Evolutionary conservation across 116 monocot genomes (phyloP), one percentile per base, ranked within the genome.

Genomic region (Dioscorea cayenensis): DNA sequence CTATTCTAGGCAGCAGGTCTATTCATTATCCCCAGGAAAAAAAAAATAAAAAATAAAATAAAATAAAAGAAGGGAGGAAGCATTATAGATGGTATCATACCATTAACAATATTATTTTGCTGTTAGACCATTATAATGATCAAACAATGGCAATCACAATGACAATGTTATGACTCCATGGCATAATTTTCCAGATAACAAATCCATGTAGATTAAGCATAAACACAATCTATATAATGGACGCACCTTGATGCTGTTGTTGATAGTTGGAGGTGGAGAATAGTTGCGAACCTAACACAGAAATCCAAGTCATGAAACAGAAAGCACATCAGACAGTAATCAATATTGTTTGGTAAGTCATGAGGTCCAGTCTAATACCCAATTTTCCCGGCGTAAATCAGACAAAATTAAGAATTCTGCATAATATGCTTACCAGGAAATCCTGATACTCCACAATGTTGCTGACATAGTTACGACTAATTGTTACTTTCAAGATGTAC

Each of bases 191-290:
- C 43, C 43, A 43, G 43, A 0, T 43, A 43, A 43, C 12, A 43
- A 0, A 7, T 43, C 43, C 12, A 12, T 43, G 43, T 6, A 43
- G 43, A 43, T 43, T 43, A 12, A 43, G 43, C 43, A 43, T 43
- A 7, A 12, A 43, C 7, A 12, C 12, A 43, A 43, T 43, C 43
- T 43, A 43, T 43, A 43, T 43, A 43, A 43, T 43, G 17, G 36
- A 77, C 87, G 60, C 25, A 95, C 95, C 95, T 95, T 95, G 66
- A 95, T 95, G 81, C 89, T 95, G 79, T 91, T 95, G 81, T 95
- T 95, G 25, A 95, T 95, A 51, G 95, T 89, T 55, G 95, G 95
- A 67, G 81, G 66, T 64, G 89, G 84, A 55, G 89, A 48, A 68
- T 86, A 91, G 66, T 95, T 95, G 67, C 76, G 88, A 7, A 92